A percentile compares a stretch with the other conserved stretches of the same genome.
Evolutionary conservation across 164 flowering plant genomes (phyloP).

Genomic region (Nelumbo lutea): DNA sequence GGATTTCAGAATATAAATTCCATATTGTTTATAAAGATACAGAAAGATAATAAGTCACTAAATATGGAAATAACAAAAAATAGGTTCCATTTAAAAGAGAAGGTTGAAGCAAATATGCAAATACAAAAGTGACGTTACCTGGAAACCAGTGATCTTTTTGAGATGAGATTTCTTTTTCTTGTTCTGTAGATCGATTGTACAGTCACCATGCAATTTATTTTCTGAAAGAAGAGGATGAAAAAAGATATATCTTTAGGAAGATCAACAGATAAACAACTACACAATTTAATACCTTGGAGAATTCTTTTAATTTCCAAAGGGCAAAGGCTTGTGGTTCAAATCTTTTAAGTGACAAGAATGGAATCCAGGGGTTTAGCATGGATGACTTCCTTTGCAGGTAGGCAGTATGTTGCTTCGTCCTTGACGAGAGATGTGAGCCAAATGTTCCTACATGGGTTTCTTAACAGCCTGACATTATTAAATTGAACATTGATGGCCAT

Average conservation of each 20-base stretch:
- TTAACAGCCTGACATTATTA: no score
- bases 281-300: no score
- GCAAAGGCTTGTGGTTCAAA: no score
- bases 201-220: slow-evolving; percentile 65
- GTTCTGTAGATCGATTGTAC: slow-evolving; percentile 72
- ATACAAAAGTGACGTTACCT: slow-evolving; percentile 37
- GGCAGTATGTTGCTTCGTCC: no score
- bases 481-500: no score
- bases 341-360: no score
- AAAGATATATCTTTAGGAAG: not conserved
- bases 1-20: not conserved
- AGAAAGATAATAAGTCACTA: not conserved
- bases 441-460: no score
- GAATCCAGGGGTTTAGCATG: no score
- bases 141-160: slow-evolving; percentile 96
- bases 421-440: no score
- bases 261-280: no score
- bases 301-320: no score
- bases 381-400: no score
- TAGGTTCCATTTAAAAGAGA: not conserved
- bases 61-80: not conserved
- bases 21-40: not conserved
- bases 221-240: slow-evolving; percentile 33
- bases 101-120: not conserved
- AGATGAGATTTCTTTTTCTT: slow-evolving; percentile 81